phyloP scores from a whole-genome alignment of 129 eudicot genomes.

The Flaveria linearis region DNA sequence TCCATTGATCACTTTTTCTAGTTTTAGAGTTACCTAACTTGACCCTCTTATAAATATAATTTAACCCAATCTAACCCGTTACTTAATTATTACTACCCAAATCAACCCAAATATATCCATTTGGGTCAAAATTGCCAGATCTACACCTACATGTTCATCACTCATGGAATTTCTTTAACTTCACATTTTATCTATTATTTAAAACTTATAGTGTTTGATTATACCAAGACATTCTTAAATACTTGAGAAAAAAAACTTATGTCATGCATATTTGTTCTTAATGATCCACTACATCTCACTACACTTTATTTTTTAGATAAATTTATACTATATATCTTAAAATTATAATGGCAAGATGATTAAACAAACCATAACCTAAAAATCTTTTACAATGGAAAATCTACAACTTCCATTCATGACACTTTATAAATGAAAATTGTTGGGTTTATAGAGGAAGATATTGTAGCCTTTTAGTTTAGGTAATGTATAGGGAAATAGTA shows the following conservation, averaged over 20 bases:
- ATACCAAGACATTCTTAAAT: constrained; percentile 1
- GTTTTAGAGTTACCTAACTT: too few species aligned
- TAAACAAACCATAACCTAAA: background rate
- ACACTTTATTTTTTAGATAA: background rate
- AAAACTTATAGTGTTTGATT: background rate
- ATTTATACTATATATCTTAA: background rate
- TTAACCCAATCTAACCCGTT: too few species aligned
- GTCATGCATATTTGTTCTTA: background rate
- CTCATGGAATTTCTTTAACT: background rate
- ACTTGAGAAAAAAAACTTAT: background rate
- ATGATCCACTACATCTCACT: constrained; percentile 6
- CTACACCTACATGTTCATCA: background rate
- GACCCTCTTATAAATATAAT: too few species aligned
- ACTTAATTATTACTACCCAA: too few species aligned
- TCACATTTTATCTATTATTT: background rate
- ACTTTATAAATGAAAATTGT: constrained; percentile 11
- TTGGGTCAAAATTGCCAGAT: too few species aligned
- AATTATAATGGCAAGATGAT: background rate
- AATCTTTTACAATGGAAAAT: background rate
- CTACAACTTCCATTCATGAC: constrained; percentile 5
- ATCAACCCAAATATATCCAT: too few species aligned
- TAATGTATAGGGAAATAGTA: constrained; percentile 13
- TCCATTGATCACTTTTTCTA: too few species aligned
- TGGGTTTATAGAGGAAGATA: constrained; percentile 14
- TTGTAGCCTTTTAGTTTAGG: background rate